phyloP scores from a whole-genome alignment of 495 filamentous ascomycete genomes.

The Hypoxylon trugodes region DNA sequence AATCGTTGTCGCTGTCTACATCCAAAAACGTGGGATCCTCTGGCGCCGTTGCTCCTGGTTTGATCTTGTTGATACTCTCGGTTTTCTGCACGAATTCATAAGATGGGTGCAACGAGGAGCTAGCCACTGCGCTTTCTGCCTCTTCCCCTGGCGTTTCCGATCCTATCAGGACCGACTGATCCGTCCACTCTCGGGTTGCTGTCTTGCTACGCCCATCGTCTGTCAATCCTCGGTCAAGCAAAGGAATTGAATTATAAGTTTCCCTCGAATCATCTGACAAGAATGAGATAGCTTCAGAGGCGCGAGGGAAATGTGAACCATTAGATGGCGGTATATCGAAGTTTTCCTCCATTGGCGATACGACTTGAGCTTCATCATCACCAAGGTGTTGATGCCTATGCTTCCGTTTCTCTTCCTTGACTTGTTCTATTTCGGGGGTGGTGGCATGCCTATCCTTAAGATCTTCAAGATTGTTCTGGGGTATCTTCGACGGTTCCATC shows the following conservation, averaged over 20 bases:
- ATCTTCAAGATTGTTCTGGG: slow-evolving; percentile 17
- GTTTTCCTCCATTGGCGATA: slow-evolving; percentile 32
- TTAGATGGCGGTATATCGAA: slow-evolving; percentile 9
- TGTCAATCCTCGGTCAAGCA: slow-evolving; percentile 76
- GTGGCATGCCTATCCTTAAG: slow-evolving; percentile 16
- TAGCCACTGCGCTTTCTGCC: slow-evolving; percentile 37
- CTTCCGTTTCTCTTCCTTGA: slow-evolving; percentile 54
- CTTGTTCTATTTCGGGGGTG: slow-evolving; percentile 36
- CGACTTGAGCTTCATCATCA: slow-evolving; percentile 43
- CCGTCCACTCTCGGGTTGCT: slow-evolving; percentile 53
- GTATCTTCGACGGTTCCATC: slow-evolving; percentile 45
- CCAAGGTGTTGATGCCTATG: slow-evolving; percentile 58
- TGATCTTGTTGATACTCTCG: slow-evolving; percentile 52
- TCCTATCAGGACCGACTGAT: slow-evolving; percentile 55
- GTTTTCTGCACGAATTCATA: slow-evolving; percentile 60
- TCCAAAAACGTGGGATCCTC: slow-evolving; percentile 70
- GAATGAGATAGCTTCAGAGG: slow-evolving; percentile 53
- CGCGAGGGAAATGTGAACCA: slow-evolving; percentile 31
- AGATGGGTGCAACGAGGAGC: slow-evolving; percentile 48
- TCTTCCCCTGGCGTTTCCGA: slow-evolving; percentile 44
- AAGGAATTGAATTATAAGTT: slow-evolving; percentile 80
- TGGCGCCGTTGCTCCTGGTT: slow-evolving; percentile 36
- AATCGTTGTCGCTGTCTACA: slow-evolving; percentile 72
- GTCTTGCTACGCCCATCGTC: slow-evolving; percentile 60
- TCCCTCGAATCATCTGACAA: slow-evolving; percentile 57